A percentile compares a stretch with the other conserved stretches of the same genome.
These are phyloP conservation scores for Exophiala calicioides DNA, from an alignment of 2,329 filamentous ascomycete genomes.

Conservation along the genomic window DNA sequence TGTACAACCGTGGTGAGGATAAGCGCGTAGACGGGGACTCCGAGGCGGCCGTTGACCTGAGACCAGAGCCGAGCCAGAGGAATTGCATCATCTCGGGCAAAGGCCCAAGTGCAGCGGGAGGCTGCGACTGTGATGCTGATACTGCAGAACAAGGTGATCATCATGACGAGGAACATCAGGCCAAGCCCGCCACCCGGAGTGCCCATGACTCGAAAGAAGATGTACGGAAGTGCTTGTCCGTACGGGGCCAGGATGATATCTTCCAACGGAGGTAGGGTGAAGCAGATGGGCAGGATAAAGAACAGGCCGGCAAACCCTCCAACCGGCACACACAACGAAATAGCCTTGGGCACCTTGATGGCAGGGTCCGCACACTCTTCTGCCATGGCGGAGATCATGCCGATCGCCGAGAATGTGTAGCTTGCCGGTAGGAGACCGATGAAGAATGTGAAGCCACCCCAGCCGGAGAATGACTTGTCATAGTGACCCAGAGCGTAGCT, in stretches of 20 bases:
- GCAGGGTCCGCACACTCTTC: constrained; percentile 59
- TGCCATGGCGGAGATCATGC: constrained; percentile 65
- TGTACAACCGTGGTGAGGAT: constrained; percentile 61
- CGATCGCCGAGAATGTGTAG: constrained; percentile 61
- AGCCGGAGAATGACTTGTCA: constrained; percentile 58
- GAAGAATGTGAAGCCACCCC: constrained; percentile 62
- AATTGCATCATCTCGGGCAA: constrained; percentile 72
- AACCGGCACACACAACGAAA: constrained; percentile 55
- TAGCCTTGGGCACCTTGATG: constrained; percentile 54
- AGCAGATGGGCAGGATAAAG: constrained; percentile 57
- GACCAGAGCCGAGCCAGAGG: constrained; percentile 62
- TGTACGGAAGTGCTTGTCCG: constrained; percentile 54
- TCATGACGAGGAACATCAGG: constrained; percentile 53
- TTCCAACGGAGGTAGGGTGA: constrained; percentile 50
- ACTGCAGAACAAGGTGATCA: constrained; percentile 55
- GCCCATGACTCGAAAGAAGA: constrained; percentile 54
- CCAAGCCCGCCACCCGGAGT: constrained; percentile 50
- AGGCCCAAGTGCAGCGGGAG: constrained; percentile 62
- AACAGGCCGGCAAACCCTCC: constrained; percentile 57
- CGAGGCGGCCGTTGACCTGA: constrained; percentile 59
- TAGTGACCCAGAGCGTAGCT: constrained; percentile 58
- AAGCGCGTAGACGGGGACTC: constrained; percentile 69
- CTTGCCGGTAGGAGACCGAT: constrained; percentile 62
- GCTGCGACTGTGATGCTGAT: constrained; percentile 57
- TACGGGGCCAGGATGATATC: constrained; percentile 49